phyloP scores from a whole-genome alignment of 306 rosid genomes.

The Castanea sativa region DNA sequence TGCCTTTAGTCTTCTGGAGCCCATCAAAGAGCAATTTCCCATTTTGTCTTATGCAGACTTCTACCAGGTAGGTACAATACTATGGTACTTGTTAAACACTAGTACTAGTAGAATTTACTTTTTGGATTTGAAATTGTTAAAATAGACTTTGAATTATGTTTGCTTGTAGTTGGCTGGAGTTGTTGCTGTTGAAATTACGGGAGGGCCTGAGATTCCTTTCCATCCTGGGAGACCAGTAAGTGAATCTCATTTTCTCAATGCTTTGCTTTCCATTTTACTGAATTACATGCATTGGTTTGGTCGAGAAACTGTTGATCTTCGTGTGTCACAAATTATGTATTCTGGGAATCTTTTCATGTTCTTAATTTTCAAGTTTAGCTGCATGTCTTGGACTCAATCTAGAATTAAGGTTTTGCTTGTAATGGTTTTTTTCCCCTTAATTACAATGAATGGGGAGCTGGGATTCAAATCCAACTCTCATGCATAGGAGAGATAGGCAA shows the following conservation, averaged over 20 bases:
- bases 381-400: no score
- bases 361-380: no score
- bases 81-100: no score
- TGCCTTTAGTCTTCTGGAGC: conserved; percentile 48
- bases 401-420: no score
- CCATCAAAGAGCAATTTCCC: conserved; percentile 49
- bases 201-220: conserved; percentile 65
- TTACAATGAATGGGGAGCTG: no score
- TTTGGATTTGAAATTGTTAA: neutral
- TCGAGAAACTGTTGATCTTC: neutral
- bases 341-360: no score
- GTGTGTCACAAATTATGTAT: no score
- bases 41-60: conserved; percentile 55
- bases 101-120: neutral
- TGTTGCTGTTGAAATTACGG: conserved; percentile 58
- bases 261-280: neutral
- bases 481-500: no score
- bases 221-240: conserved; percentile 58
- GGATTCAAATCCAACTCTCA: no score
- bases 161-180: conserved; percentile 54
- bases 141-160: neutral
- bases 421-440: no score
- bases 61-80: conserved; percentile 35
- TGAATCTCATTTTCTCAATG: neutral
- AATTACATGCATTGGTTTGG: neutral